Evolutionary conservation across 2,329 filamentous ascomycete genomes (phyloP).

Genomic region (Ophiognomonia clavigignenti-juglandacearum): DNA sequence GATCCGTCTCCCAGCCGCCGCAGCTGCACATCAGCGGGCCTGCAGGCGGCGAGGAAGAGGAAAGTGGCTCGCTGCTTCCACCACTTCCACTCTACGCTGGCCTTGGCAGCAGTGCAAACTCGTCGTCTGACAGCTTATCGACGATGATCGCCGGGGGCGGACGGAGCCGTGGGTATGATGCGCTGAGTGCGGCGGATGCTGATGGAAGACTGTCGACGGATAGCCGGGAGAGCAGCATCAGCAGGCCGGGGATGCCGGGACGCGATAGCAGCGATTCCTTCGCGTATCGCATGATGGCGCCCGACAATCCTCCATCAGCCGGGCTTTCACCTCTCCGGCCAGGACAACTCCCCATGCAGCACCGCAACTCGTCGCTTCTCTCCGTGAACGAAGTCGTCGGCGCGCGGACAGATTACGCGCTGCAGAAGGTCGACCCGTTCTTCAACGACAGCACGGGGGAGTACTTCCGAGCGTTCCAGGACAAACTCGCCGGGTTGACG

Average conservation of each 20-base stretch:
- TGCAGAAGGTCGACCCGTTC: conserved; percentile 64
- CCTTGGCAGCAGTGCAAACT: not conserved
- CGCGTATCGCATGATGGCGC: conserved; percentile 23
- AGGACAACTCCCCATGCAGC: not conserved
- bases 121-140: conserved; percentile 10
- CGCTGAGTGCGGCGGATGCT: too few species aligned
- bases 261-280: conserved; percentile 24
- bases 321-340: not conserved
- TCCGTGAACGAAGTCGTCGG: conserved; percentile 54
- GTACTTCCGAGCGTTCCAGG: conserved; percentile 55
- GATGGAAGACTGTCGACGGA: too few species aligned
- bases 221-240: too few species aligned
- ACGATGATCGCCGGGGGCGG: not conserved
- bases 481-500: conserved; percentile 40
- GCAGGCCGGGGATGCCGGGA: not conserved
- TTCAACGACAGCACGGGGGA: conserved; percentile 61
- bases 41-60: not conserved
- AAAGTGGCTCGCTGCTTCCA: not conserved
- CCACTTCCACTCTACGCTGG: conserved; percentile 1
- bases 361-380: conserved; percentile 27
- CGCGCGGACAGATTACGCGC: conserved; percentile 55
- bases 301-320: conserved; percentile 4
- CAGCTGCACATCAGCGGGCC: conserved; percentile 5
- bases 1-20: not conserved
- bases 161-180: not conserved